phyloP scores from a whole-genome alignment of 805 yeast species.

The Hanseniaspora jakobsenii region DNA sequence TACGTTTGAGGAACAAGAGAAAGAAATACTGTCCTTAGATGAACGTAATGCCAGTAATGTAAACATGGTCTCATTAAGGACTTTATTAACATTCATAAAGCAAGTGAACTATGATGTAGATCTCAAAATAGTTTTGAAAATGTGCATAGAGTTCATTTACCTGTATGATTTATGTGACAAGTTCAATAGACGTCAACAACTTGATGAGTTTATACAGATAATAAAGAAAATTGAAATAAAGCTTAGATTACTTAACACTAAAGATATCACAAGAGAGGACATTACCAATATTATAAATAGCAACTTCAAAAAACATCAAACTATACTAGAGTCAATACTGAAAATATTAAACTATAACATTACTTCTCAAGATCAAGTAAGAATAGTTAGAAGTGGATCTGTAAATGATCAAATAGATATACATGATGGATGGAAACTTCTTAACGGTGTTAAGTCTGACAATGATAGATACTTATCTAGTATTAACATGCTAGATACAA shows the following conservation, averaged over 20 bases:
- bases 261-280: neutral
- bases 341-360: conserved; percentile 23
- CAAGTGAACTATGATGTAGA: conserved; percentile 14
- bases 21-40: conserved; percentile 1
- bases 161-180: conserved; percentile 5
- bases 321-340: conserved; percentile 19
- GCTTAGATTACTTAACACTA: conserved; percentile 2
- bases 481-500: conserved; percentile 18
- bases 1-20: conserved; percentile 9
- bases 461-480: conserved; percentile 26
- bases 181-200: neutral
- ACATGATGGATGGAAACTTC: conserved; percentile 27
- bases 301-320: conserved; percentile 17
- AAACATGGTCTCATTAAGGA: conserved; percentile 8
- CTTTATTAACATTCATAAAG: conserved; percentile 6
- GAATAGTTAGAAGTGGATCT: conserved; percentile 24
- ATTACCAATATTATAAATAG: neutral
- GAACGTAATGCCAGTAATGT: neutral
- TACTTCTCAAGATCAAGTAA: conserved; percentile 24
- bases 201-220: conserved; percentile 3
- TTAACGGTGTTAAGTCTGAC: conserved; percentile 22
- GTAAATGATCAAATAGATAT: conserved; percentile 23
- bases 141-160: conserved; percentile 7
- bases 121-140: conserved; percentile 1
- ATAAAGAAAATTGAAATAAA: conserved; percentile 10